Conservation (phyloP, 352 stramenopile genomes). For the Stramenopiles sp. region DNA sequence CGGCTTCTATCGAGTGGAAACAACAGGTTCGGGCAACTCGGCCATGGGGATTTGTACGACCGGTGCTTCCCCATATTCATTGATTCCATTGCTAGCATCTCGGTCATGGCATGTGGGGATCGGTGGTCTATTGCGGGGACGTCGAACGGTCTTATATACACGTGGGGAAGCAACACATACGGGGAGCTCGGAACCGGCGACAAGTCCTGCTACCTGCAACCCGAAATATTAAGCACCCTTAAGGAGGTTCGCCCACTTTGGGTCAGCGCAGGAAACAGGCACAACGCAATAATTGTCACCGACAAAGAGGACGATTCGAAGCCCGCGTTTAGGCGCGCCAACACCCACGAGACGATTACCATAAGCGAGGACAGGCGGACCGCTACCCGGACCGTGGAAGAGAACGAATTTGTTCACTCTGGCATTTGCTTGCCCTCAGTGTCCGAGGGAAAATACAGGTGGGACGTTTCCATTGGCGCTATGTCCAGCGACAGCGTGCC, state of each 20-base stretch:
- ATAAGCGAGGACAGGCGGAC: slow-evolving; percentile 11
- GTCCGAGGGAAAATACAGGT: slow-evolving; percentile 5
- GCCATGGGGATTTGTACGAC: not conserved
- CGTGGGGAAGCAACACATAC: slow-evolving; percentile 7
- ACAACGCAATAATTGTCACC: slow-evolving; percentile 1
- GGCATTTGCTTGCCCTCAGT: not conserved
- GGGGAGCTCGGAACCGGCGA: slow-evolving; percentile 4
- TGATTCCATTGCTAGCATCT: not conserved
- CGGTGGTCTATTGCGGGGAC: not conserved
- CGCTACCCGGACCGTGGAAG: not conserved
- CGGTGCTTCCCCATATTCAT: slow-evolving; percentile 3
- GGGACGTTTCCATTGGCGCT: not conserved
- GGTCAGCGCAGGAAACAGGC: not conserved
- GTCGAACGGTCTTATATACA: not conserved
- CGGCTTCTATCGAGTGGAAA: not conserved
- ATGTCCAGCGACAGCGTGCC: not conserved
- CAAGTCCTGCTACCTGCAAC: not conserved
- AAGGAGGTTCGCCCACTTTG: not conserved
- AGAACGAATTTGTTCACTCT: not conserved
- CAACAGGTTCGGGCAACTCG: not conserved
- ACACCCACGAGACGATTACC: slow-evolving; percentile 6
- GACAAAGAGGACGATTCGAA: not conserved
- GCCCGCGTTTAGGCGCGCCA: not conserved
- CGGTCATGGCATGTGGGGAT: slow-evolving; percentile 1
- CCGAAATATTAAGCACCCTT: not conserved